Percentiles rank a stretch among this genome's conserved stretches.
These are phyloP conservation scores for Glycine tomentella DNA, from an alignment of 306 rosid genomes.

Conservation along the genomic window DNA sequence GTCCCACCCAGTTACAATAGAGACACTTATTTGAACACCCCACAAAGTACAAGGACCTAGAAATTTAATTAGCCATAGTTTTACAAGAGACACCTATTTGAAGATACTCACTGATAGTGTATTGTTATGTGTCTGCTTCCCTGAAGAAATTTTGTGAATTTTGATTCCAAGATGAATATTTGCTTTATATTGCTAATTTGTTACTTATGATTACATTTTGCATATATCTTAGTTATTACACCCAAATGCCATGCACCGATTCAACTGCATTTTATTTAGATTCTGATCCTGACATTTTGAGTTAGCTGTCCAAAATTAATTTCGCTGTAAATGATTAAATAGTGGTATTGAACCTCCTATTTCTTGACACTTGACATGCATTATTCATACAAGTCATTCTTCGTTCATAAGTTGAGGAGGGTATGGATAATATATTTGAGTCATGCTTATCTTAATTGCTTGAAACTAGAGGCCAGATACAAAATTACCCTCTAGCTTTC, in stretches of 20 bases:
- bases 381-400: background rate
- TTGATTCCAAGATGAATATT: background rate
- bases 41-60: background rate
- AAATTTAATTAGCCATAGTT: background rate
- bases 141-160: background rate
- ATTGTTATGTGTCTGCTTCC: slow-evolving; percentile 23
- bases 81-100: background rate
- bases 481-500: slow-evolving; percentile 18
- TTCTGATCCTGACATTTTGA: slow-evolving; percentile 22
- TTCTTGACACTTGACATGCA: background rate
- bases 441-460: slow-evolving; percentile 20
- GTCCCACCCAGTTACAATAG: background rate
- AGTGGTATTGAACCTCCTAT: background rate
- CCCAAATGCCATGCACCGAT: background rate
- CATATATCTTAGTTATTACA: background rate
- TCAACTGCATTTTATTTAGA: background rate
- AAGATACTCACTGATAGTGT: background rate
- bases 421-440: background rate
- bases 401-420: background rate
- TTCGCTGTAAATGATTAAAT: background rate
- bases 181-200: background rate
- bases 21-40: slow-evolving; percentile 11
- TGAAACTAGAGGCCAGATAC: slow-evolving; percentile 15
- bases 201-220: background rate
- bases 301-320: slow-evolving; percentile 6